A percentile compares a stretch with the other conserved stretches of the same genome.
Evolutionary conservation across 805 yeast genomes (phyloP).

Genomic region (Candida coquimbonensis): DNA sequence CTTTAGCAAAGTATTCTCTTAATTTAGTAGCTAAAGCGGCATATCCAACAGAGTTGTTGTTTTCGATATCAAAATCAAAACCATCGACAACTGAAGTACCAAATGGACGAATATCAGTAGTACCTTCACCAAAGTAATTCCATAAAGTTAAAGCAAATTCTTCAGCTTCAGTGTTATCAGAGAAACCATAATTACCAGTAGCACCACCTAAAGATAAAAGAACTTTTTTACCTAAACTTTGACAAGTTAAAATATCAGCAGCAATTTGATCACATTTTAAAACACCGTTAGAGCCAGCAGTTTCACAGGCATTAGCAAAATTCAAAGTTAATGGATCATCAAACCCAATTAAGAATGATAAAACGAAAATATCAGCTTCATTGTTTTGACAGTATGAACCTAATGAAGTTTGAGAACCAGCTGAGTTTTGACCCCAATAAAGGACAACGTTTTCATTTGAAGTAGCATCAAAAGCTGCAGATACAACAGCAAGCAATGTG

Average conservation of each 20-base stretch:
- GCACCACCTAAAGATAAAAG: conserved; percentile 75
- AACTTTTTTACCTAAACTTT: conserved; percentile 69
- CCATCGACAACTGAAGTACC: conserved; percentile 78
- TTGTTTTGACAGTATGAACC: conserved; percentile 58
- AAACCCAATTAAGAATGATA: conserved; percentile 65
- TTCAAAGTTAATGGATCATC: conserved; percentile 34
- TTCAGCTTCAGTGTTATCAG: conserved; percentile 71
- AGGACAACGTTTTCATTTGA: conserved; percentile 59
- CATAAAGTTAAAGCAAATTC: conserved; percentile 53
- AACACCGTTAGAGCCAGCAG: conserved; percentile 29
- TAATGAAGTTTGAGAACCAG: conserved; percentile 43
- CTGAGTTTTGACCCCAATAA: conserved; percentile 87
- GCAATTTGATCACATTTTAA: conserved; percentile 52
- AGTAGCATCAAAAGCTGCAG: conserved; percentile 24
- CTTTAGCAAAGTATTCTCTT: conserved; percentile 45
- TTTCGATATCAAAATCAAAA: conserved; percentile 88
- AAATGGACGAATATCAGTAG: conserved; percentile 54
- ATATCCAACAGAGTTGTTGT: conserved; percentile 53
- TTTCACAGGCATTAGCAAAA: conserved; percentile 48
- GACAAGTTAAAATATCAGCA: conserved; percentile 71
- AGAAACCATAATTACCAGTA: conserved; percentile 76
- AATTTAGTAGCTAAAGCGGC: conserved; percentile 50
- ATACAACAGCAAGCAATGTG: conserved; percentile 1
- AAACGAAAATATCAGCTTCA: conserved; percentile 61
- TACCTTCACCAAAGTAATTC: conserved; percentile 57